phyloP scores from a whole-genome alignment of 176 grass and related monocot genomes.

The Phoenix roebelenii region DNA sequence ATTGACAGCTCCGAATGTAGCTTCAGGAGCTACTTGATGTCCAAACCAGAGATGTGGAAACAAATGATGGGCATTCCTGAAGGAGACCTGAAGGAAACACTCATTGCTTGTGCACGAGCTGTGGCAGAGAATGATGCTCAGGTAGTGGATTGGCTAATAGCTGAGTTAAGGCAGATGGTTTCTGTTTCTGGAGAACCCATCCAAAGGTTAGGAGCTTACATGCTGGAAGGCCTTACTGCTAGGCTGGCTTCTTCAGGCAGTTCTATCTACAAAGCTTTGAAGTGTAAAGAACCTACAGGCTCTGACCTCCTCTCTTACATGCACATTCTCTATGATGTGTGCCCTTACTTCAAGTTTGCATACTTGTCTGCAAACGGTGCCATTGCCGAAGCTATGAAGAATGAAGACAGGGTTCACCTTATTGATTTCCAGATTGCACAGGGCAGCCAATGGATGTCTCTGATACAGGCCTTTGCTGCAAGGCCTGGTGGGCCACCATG shows the following conservation, averaged over 20 bases:
- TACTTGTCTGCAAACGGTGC: constrained; percentile 19
- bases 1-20: background rate
- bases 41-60: background rate
- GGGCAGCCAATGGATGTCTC: constrained; percentile 17
- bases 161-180: constrained; percentile 13
- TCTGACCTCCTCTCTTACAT: constrained; percentile 17
- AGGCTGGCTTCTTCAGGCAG: constrained; percentile 8
- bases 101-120: constrained; percentile 11
- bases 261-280: constrained; percentile 16
- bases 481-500: constrained; percentile 4
- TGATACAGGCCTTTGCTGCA: constrained; percentile 10
- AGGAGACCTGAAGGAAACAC: constrained; percentile 9
- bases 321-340: constrained; percentile 17
- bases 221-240: constrained; percentile 16
- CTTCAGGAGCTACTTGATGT: too few species aligned
- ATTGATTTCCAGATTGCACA: constrained; percentile 18
- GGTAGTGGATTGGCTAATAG: constrained; percentile 4
- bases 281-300: constrained; percentile 11
- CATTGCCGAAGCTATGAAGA: constrained; percentile 11
- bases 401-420: constrained; percentile 13
- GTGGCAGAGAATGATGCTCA: background rate
- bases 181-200: constrained; percentile 12
- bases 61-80: background rate
- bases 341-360: constrained; percentile 17
- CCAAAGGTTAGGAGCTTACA: constrained; percentile 11